Conservation (phyloP, 495 filamentous ascomycete species). For the Tuber umbilicatum region DNA sequence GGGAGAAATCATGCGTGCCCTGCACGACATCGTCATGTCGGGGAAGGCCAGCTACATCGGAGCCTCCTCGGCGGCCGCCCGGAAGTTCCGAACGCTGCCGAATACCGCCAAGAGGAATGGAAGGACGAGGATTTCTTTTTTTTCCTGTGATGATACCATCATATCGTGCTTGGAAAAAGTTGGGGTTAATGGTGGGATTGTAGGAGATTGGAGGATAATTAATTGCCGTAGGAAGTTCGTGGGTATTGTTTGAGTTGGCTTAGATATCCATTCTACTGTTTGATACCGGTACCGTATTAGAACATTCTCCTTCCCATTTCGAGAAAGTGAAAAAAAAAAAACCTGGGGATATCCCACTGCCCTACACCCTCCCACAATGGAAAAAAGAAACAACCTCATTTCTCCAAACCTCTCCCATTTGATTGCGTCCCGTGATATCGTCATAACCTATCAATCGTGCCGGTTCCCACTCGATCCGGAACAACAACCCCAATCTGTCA, state of each 20-base stretch:
- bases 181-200: neutral
- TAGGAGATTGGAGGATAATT: slow-evolving; percentile 55
- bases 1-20: slow-evolving; percentile 68
- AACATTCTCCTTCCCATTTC: neutral
- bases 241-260: neutral
- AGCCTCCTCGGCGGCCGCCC: slow-evolving; percentile 60
- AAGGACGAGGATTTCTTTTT: slow-evolving; percentile 52
- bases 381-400: neutral
- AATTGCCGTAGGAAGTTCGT: slow-evolving; percentile 50
- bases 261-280: neutral
- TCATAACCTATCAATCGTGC: neutral
- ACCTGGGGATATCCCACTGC: neutral
- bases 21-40: slow-evolving; percentile 59
- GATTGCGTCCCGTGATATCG: neutral
- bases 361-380: neutral
- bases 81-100: slow-evolving; percentile 59
- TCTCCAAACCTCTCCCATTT: neutral
- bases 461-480: neutral
- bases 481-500: neutral
- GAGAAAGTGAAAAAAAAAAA: neutral
- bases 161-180: too few species aligned
- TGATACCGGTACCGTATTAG: neutral
- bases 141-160: neutral
- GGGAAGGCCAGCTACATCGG: slow-evolving; percentile 63
- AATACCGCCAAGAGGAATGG: slow-evolving; percentile 51